Percentiles rank a stretch among this genome's conserved stretches.
Evolutionary conservation across 2,329 filamentous ascomycete species (phyloP).

Genomic region (Colletotrichum destructivum): DNA sequence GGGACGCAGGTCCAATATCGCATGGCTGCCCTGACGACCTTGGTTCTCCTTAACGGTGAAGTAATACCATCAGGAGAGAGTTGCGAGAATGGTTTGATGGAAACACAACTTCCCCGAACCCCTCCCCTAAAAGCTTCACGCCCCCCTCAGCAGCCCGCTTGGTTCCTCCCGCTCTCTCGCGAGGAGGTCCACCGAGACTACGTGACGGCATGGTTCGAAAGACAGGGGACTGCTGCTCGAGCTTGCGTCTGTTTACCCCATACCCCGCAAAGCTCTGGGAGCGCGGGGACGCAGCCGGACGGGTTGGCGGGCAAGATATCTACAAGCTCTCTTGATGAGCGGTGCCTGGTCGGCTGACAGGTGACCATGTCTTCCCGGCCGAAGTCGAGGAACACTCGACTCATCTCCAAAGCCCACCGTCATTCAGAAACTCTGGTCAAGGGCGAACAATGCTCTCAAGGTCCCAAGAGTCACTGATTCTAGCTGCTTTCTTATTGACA

Average conservation of each 20-base stretch:
- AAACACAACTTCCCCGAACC: too few relatives aligned
- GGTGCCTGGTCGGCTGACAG: not conserved
- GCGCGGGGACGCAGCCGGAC: not conserved
- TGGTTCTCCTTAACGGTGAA: not conserved
- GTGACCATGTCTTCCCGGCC: not conserved
- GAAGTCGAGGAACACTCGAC: too few relatives aligned
- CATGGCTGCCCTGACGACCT: not conserved
- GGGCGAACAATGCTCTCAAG: not conserved
- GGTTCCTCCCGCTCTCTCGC: not conserved
- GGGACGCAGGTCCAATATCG: not conserved
- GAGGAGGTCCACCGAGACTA: not conserved
- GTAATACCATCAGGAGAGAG: too few relatives aligned
- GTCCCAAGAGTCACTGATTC: not conserved
- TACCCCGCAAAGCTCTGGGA: slow-evolving; percentile 1
- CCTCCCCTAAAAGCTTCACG: not conserved
- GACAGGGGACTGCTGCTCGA: not conserved
- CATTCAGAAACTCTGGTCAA: too few relatives aligned
- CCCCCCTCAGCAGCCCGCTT: too few relatives aligned
- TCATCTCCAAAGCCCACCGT: not conserved
- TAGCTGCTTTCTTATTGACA: not conserved
- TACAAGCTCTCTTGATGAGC: not conserved
- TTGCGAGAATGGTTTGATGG: too few relatives aligned
- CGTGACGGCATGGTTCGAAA: not conserved
- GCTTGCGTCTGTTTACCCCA: not conserved
- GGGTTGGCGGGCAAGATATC: not conserved